phyloP scores from a whole-genome alignment of 1,139 yeast genomes.

The Eremothecium cymbalariae region DNA sequence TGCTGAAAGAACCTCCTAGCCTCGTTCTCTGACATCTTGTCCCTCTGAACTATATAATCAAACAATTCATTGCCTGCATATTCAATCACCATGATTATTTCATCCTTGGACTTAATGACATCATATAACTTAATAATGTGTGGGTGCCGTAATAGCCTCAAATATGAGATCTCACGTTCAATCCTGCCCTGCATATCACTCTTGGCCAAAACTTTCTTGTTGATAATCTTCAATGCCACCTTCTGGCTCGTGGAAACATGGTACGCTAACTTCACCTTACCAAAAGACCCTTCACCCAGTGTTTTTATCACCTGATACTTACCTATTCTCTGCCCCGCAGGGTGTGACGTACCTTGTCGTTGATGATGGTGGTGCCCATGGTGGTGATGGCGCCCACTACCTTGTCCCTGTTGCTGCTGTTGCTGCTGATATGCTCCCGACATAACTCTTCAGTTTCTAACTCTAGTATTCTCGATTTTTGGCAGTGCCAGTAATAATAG shows the following conservation, averaged over 20 bases:
- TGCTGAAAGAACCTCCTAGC: constrained; percentile 95
- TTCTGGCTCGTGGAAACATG: constrained; percentile 88
- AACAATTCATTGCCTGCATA: constrained; percentile 94
- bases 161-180: constrained; percentile 88
- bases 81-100: constrained; percentile 95
- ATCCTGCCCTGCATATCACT: constrained; percentile 97
- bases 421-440: background rate
- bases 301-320: constrained; percentile 92
- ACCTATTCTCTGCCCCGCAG: constrained; percentile 56
- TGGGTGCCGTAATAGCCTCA: constrained; percentile 85
- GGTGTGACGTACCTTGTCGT: constrained; percentile 23
- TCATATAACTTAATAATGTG: constrained; percentile 94
- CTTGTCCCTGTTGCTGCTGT: constrained; percentile 2
- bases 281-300: constrained; percentile 95
- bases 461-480: too few relatives aligned
- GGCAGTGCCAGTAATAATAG: too few relatives aligned
- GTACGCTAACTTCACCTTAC: constrained; percentile 92
- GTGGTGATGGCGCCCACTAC: constrained; percentile 7
- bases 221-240: constrained; percentile 91
- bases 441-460: background rate
- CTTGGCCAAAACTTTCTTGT: constrained; percentile 86
- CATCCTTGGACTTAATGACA: constrained; percentile 92
- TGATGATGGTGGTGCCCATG: constrained; percentile 22
- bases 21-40: constrained; percentile 90
- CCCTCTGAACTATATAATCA: constrained; percentile 92